phyloP scores from a whole-genome alignment of 2,329 filamentous ascomycete species.

The Clarireedia sp. region DNA sequence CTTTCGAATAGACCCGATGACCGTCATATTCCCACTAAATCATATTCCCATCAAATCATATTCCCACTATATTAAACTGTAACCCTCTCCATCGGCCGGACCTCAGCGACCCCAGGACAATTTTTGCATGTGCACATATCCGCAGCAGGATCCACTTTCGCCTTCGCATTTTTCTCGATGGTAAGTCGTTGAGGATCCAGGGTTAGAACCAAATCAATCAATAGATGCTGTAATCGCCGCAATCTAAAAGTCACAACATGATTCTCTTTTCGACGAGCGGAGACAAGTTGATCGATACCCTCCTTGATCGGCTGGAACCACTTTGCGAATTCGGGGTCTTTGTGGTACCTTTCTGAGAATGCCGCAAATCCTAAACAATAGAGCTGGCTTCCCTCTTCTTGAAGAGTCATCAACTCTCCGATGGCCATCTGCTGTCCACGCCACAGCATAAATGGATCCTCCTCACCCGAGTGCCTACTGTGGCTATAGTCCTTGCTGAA shows the following conservation, averaged over 20 bases:
- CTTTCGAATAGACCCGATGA: no score
- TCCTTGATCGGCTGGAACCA: constrained; percentile 18
- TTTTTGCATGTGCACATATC: constrained; percentile 16
- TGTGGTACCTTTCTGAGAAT: constrained; percentile 16
- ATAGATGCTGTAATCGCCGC: constrained; percentile 17
- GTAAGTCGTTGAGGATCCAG: constrained; percentile 12
- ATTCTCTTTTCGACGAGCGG: constrained; percentile 7
- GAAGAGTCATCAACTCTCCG: constrained; percentile 21
- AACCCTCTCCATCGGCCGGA: constrained; percentile 8
- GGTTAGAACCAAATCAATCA: constrained; percentile 19
- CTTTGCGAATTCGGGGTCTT: constrained; percentile 12
- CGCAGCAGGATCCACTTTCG: constrained; percentile 16
- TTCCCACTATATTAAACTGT: constrained; percentile 8
- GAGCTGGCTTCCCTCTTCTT: constrained; percentile 17
- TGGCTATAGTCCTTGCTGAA: constrained; percentile 13
- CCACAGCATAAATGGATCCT: constrained; percentile 25
- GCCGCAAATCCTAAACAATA: constrained; percentile 21
- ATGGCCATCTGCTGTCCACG: constrained; percentile 25
- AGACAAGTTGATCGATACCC: constrained; percentile 12
- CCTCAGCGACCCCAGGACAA: constrained; percentile 11
- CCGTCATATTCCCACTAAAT: no score
- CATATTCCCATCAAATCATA: no score
- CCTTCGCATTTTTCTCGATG: neutral
- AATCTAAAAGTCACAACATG: constrained; percentile 14
- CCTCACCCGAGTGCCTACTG: constrained; percentile 13